Base-by-base conservation (phyloP, 345 rosid genomes). In the Cardiospermum halicacabum region DNA sequence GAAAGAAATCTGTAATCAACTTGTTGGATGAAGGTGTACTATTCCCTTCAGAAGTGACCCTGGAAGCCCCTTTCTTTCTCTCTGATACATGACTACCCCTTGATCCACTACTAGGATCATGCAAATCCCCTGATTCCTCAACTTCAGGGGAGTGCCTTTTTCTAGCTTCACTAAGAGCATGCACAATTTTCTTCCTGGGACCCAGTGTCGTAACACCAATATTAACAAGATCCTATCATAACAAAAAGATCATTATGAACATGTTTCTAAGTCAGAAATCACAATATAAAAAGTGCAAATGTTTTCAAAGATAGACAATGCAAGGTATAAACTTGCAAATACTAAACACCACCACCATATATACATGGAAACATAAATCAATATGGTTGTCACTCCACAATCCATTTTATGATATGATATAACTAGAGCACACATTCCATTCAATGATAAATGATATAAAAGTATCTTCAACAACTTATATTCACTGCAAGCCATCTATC, bases 151-250 rank as follows among this genome's bases (percentile, higher is more conserved):
- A 56, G 60, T 51, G 11, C 1, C 73, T 72, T 72, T 80, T 80
- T 75, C 81, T 78, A 72, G 85, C 80, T 60, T 75, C 77, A 40
- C 53, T 63, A 65, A 92, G 88, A 56, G 98, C 96, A 77, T 76
- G 87, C 75, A 82, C 70, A 62, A 92, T 88, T 73, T 85, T 92
- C 83, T 88, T 92, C 85, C 97, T 84, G 1, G 98, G 97, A 27
- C 97, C 98, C 62, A 88, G 92, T 60, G 98, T 80, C 19, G 89
- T 82, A 13, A 92, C 78, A 58, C 98, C 98, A 43, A 92, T 86
- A 64, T 71, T 76, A 37, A 85, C 34, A 21, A 92, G 83, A 76
- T 92, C 98, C 98, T 89, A 73, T 34, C n/a, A n/a, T 18, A 50
- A 66, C 6, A 34, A 67, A 1, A 40, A 67, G 7, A 11, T 7